Evolutionary conservation across 345 rosid genomes (phyloP).

Genomic region (Orychophragmus violaceus): DNA sequence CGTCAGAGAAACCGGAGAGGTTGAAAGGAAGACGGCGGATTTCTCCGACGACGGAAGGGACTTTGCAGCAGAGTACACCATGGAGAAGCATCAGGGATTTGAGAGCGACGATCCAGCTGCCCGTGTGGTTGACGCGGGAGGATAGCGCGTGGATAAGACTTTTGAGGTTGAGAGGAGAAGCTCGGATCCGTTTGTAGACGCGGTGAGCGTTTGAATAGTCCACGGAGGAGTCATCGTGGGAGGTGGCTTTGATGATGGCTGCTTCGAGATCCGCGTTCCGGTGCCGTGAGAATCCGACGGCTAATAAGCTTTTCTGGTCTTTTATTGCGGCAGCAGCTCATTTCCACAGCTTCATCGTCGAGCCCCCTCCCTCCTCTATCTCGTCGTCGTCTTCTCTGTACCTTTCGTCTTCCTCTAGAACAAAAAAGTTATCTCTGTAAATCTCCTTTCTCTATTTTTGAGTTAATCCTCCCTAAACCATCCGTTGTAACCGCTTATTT

Average conservation of each 20-base stretch:
- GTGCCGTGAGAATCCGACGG: constrained; percentile 30
- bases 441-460: constrained; percentile 21
- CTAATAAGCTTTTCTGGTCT: constrained; percentile 59
- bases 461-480: constrained; percentile 4
- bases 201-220: constrained; percentile 60
- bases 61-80: constrained; percentile 57
- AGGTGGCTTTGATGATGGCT: constrained; percentile 77
- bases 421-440: constrained; percentile 8
- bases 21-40: constrained; percentile 60
- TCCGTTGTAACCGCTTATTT: constrained; percentile 27
- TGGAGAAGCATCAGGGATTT: constrained; percentile 74
- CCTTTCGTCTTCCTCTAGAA: neutral
- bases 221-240: constrained; percentile 50
- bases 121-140: constrained; percentile 45
- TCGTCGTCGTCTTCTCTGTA: neutral
- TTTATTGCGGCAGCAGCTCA: constrained; percentile 65
- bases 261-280: constrained; percentile 53
- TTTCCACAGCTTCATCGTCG: constrained; percentile 55
- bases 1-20: constrained; percentile 52
- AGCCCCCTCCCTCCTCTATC: neutral
- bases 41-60: constrained; percentile 36
- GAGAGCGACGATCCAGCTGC: constrained; percentile 68
- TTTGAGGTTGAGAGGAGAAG: constrained; percentile 55
- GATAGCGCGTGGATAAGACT: constrained; percentile 46
- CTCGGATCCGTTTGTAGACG: constrained; percentile 55